These are phyloP conservation scores for Cordia subcordata DNA, from an alignment of 257 asterid genomes.

Conservation along the genomic window DNA sequence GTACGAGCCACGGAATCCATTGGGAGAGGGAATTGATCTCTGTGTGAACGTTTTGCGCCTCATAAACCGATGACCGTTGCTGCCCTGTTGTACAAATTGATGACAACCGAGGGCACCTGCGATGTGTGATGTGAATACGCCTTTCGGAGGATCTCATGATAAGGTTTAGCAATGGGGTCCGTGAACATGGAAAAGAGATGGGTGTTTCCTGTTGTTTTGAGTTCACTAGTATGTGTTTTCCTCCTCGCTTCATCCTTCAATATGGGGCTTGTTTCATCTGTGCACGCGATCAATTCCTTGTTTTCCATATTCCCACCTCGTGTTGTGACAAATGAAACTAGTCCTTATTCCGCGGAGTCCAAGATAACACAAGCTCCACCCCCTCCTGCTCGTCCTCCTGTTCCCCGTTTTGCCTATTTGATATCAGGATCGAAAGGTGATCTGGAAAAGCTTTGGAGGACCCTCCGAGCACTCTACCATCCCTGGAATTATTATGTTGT, in stretches of 20 bases:
- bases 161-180: constrained; percentile 55
- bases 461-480: constrained; percentile 72
- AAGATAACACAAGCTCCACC: constrained; percentile 39
- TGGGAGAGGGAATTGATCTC: constrained; percentile 24
- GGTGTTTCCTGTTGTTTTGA: constrained; percentile 66
- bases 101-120: too few species aligned
- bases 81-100: constrained; percentile 13
- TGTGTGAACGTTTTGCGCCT: constrained; percentile 28
- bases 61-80: neutral
- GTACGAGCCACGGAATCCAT: constrained; percentile 21
- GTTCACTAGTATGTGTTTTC: constrained; percentile 49
- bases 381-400: constrained; percentile 43
- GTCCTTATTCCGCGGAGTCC: constrained; percentile 37
- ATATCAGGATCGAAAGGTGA: constrained; percentile 88
- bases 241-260: constrained; percentile 66
- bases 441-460: constrained; percentile 84
- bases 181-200: constrained; percentile 64
- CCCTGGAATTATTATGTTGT: constrained; percentile 84
- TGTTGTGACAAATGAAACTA: constrained; percentile 23
- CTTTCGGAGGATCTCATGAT: neutral
- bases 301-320: constrained; percentile 51
- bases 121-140: too few species aligned
- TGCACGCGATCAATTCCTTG: constrained; percentile 50
- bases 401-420: constrained; percentile 81
- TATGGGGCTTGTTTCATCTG: constrained; percentile 59